Evolutionary conservation across 495 filamentous ascomycete genomes (phyloP), one percentile per base, ranked within the genome.

Genomic region (Aspergillus olivimuriae): DNA sequence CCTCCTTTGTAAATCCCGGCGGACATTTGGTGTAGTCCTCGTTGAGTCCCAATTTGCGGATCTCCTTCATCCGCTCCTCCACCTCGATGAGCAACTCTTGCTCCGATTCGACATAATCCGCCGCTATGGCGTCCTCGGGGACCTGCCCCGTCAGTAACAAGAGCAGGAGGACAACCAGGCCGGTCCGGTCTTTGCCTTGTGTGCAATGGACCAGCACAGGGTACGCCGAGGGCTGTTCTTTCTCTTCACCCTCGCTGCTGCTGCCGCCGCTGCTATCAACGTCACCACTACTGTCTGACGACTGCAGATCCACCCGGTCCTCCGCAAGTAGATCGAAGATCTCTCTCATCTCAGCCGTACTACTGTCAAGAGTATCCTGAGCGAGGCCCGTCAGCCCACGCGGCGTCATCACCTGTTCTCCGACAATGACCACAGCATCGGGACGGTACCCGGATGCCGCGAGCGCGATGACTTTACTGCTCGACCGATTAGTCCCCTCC

Each of bases 161-260:
- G 0, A 75, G 52, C 15, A 94, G 66, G 9, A 82, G 61, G n/a
- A 87, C 61, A 17, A 86, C 66, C 2, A 92, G 65, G 0, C 89
- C 89, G 0, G 88, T 92, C 0, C 87, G 77, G 56, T 94, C 89
- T 54, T 95, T 95, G 26, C 89, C 89, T 56, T 92, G 86, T 3
- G 87, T 89, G 64, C 89, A 94, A 66, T 92, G 88, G 4, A 90
- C 56, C 2, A 91, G 56, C 4, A 79, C 46, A 0, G 86, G 86
- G 31, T 81, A 82, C 12, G 70, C 62, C 2, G 19, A 38, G 4
- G 35, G 35, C 3, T 51, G 44, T 20, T 32, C 43, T 22, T 28
- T 16, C 3, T 22, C n/a, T 4, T 35, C 5, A n/a, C 19, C 38
- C 32, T 26, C 21, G 14, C 22, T 8, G 14, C 2, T 21, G 22